These are phyloP conservation scores for Lasiodiplodia sp. DNA, from an alignment of 2,329 filamentous ascomycete genomes.

Conservation along the genomic window DNA sequence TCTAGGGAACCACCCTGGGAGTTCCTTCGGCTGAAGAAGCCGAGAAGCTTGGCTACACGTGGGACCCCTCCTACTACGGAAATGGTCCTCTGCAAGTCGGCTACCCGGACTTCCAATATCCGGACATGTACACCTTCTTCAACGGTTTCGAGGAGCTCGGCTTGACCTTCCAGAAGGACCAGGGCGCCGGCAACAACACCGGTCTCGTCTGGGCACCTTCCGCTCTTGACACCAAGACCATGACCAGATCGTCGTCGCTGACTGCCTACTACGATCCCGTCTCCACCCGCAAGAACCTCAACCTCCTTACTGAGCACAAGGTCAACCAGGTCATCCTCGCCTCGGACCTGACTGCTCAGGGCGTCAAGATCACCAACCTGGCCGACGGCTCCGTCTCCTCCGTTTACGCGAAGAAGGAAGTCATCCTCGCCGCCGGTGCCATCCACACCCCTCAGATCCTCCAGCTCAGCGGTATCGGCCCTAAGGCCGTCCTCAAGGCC, in stretches of 20 bases:
- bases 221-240: constrained; percentile 29
- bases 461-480: constrained; percentile 42
- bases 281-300: constrained; percentile 33
- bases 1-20: constrained; percentile 41
- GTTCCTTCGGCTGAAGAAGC: constrained; percentile 35
- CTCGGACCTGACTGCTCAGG: constrained; percentile 7
- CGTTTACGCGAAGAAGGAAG: constrained; percentile 36
- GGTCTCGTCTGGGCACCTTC: constrained; percentile 29
- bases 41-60: constrained; percentile 40
- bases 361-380: constrained; percentile 18
- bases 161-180: constrained; percentile 29
- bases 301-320: constrained; percentile 18
- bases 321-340: constrained; percentile 33
- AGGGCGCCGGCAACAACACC: constrained; percentile 29
- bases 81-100: constrained; percentile 38
- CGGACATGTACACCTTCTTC: constrained; percentile 35
- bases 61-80: constrained; percentile 34
- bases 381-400: constrained; percentile 30
- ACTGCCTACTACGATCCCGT: constrained; percentile 30
- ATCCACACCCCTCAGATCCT: constrained; percentile 40
- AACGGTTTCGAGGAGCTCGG: constrained; percentile 28
- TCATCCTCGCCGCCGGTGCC: constrained; percentile 38
- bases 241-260: constrained; percentile 26
- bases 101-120: constrained; percentile 40
- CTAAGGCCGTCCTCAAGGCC: constrained; percentile 35